Percentiles rank a stretch among this genome's conserved stretches.
phyloP scores from a whole-genome alignment of 306 rosid genomes.

The Purshia tridentata region DNA sequence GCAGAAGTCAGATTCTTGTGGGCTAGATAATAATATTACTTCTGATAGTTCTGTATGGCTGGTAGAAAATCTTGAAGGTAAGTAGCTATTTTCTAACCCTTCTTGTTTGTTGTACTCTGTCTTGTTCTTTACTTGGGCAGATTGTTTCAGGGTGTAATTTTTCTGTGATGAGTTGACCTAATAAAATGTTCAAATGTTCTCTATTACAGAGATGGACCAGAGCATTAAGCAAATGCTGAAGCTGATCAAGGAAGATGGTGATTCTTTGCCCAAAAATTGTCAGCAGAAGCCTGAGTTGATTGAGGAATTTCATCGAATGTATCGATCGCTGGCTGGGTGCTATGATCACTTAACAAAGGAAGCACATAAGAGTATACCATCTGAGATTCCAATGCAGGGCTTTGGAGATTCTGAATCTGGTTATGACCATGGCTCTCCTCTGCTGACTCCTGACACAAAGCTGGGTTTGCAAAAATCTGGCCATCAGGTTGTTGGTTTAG shows the following conservation, averaged over 20 bases:
- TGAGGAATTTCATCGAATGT: constrained; percentile 37
- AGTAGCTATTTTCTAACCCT: background rate
- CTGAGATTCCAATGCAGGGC: constrained; percentile 1
- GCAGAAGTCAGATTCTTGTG: constrained; percentile 12
- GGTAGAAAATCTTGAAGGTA: constrained; percentile 33
- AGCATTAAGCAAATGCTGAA: constrained; percentile 40
- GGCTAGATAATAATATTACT: constrained; percentile 4
- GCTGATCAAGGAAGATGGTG: constrained; percentile 39
- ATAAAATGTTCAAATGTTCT: background rate
- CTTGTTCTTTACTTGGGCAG: background rate
- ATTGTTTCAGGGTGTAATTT: background rate
- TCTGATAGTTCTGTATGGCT: constrained; percentile 25
- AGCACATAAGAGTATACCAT: background rate
- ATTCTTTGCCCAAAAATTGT: constrained; percentile 6
- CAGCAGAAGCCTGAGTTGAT: constrained; percentile 25
- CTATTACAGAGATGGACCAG: constrained; percentile 40
- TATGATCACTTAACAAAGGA: constrained; percentile 31
- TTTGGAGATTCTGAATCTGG: constrained; percentile 36
- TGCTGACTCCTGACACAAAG: constrained; percentile 51
- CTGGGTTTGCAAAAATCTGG: constrained; percentile 29
- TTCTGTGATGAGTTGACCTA: background rate
- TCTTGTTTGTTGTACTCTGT: background rate
- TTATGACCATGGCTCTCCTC: constrained; percentile 28
- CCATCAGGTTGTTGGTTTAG: constrained; percentile 38
- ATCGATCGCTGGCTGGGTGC: constrained; percentile 37